Evolutionary conservation across 768 basidiomycete genomes (phyloP).

Genomic region (Phanerodontia chrysosporium): DNA sequence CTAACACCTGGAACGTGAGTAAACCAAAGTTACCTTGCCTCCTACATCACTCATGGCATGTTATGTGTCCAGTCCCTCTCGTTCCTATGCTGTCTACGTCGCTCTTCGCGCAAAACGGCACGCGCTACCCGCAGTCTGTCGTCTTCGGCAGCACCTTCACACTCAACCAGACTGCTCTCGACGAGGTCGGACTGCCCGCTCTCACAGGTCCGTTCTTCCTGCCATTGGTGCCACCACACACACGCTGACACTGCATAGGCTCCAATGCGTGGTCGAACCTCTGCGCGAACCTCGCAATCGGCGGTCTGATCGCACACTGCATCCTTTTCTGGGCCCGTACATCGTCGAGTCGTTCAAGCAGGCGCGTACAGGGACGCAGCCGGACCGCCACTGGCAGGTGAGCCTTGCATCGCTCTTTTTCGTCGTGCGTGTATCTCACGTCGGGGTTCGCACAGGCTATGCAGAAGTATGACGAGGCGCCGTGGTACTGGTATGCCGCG

Average conservation of each 20-base stretch:
- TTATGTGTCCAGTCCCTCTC: slow-evolving; percentile 34
- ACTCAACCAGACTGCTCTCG: slow-evolving; percentile 51
- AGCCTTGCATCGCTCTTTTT: background rate
- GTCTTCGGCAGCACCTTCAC: slow-evolving; percentile 50
- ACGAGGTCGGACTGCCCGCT: slow-evolving; percentile 38
- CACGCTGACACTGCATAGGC: slow-evolving; percentile 21
- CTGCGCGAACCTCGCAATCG: slow-evolving; percentile 50
- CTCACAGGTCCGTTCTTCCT: slow-evolving; percentile 21
- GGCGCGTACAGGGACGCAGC: slow-evolving; percentile 40
- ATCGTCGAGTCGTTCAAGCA: slow-evolving; percentile 47
- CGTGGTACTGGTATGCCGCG: slow-evolving; percentile 56
- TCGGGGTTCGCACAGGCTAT: slow-evolving; percentile 28
- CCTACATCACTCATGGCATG: background rate
- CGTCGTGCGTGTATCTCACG: background rate
- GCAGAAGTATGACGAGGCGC: slow-evolving; percentile 57
- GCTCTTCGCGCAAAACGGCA: slow-evolving; percentile 52
- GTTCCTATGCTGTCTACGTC: slow-evolving; percentile 62
- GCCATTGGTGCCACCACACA: background rate
- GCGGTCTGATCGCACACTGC: slow-evolving; percentile 53
- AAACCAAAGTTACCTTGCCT: slow-evolving; percentile 41
- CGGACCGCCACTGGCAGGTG: slow-evolving; percentile 56
- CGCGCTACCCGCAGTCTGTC: slow-evolving; percentile 47
- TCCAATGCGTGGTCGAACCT: slow-evolving; percentile 52
- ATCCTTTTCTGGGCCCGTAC: slow-evolving; percentile 54
- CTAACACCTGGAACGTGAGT: slow-evolving; percentile 62